Percentiles rank a stretch among this genome's conserved stretches.
Conservation (phyloP, 2,329 filamentous ascomycete species). For the Colletotrichum chrysophilum region DNA sequence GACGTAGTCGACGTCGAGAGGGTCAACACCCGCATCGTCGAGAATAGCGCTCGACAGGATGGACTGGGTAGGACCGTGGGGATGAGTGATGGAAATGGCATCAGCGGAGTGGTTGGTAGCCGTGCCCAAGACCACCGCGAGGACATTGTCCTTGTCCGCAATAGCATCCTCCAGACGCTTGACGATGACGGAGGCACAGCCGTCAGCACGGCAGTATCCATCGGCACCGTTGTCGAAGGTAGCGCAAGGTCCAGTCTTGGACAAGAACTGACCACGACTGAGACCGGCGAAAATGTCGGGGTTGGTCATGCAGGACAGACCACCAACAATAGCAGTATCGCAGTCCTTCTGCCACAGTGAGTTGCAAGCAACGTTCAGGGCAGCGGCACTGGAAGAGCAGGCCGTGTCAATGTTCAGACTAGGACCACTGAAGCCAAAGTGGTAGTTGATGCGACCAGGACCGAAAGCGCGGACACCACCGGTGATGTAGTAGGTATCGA, state of each 20-base stretch:
- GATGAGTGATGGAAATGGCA: conserved; percentile 83
- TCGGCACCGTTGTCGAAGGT: conserved; percentile 83
- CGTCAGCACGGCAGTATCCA: conserved; percentile 83
- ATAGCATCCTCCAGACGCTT: conserved; percentile 83
- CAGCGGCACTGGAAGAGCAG: conserved; percentile 76
- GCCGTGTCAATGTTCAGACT: conserved; percentile 78
- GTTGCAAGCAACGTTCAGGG: conserved; percentile 73
- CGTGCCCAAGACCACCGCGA: conserved; percentile 77
- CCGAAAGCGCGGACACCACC: conserved; percentile 56
- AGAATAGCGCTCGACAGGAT: conserved; percentile 73
- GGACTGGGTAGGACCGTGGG: conserved; percentile 79
- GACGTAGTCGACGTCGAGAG: conserved; percentile 79
- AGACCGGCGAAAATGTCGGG: conserved; percentile 81
- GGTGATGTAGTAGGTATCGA: conserved; percentile 61
- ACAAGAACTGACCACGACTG: conserved; percentile 78
- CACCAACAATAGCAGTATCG: conserved; percentile 81
- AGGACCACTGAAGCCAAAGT: conserved; percentile 78
- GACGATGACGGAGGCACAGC: conserved; percentile 74
- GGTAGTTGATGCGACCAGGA: conserved; percentile 74
- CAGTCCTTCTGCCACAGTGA: conserved; percentile 78
- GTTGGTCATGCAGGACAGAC: conserved; percentile 79
- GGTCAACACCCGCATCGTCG: conserved; percentile 75
- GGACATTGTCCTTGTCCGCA: conserved; percentile 75
- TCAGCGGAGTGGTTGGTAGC: conserved; percentile 84
- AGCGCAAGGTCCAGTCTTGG: conserved; percentile 77